Conservation (phyloP, 805 yeast species). For the Teunomyces tritomae region DNA sequence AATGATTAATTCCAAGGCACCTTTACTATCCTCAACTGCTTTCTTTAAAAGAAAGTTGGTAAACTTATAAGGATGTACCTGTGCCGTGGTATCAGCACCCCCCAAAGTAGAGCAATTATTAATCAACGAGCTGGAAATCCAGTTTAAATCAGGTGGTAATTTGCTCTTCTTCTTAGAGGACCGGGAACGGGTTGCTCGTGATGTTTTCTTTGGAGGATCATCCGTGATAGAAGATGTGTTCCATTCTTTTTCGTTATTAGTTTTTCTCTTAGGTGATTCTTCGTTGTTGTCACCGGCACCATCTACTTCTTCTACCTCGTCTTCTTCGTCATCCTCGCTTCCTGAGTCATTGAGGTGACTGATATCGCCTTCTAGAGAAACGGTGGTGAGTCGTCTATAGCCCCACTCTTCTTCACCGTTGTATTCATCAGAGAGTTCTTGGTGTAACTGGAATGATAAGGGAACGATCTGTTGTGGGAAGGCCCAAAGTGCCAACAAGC, state of each 20-base stretch:
- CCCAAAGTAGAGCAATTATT: constrained; percentile 79
- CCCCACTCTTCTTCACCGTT: constrained; percentile 92
- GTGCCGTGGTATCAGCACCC: constrained; percentile 86
- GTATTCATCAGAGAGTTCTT: constrained; percentile 71
- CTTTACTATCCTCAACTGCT: constrained; percentile 65
- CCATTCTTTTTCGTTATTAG: constrained; percentile 13
- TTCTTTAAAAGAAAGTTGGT: constrained; percentile 79
- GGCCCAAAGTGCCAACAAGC: constrained; percentile 91
- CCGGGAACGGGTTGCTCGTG: constrained; percentile 26
- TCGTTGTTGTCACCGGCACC: constrained; percentile 15
- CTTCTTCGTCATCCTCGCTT: constrained; percentile 21
- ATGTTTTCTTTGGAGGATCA: constrained; percentile 39
- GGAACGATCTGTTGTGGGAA: constrained; percentile 95
- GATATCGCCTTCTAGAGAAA: constrained; percentile 83
- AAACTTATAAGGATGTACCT: constrained; percentile 92
- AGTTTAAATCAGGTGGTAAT: constrained; percentile 64
- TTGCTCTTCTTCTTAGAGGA: constrained; percentile 11
- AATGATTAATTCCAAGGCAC: constrained; percentile 76
- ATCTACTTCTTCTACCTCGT: constrained; percentile 12
- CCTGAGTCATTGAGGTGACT: constrained; percentile 21
- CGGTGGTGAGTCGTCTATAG: constrained; percentile 82
- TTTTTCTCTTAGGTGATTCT: constrained; percentile 12
- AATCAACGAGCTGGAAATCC: constrained; percentile 69
- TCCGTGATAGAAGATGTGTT: constrained; percentile 12
- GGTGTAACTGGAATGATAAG: constrained; percentile 80